These are phyloP conservation scores for Spinellus fusiger DNA, from an alignment of 192 early-diverging fungal genomes.

Conservation along the genomic window DNA sequence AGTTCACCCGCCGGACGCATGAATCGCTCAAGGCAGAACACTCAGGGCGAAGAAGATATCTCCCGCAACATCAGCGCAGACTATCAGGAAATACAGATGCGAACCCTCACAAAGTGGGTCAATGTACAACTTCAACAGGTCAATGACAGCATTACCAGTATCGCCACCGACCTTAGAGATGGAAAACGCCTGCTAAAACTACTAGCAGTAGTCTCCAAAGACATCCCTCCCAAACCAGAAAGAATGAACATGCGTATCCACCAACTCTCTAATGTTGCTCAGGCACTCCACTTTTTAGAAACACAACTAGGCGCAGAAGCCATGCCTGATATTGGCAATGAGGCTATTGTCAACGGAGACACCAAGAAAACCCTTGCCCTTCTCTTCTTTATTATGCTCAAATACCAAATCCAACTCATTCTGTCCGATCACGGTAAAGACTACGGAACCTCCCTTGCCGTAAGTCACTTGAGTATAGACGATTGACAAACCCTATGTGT, in stretches of 20 bases:
- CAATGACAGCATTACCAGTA: constrained; percentile 38
- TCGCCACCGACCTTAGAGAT: constrained; percentile 57
- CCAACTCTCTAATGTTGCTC: constrained; percentile 72
- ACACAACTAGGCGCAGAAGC: constrained; percentile 47
- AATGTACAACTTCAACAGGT: constrained; percentile 44
- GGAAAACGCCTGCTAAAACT: constrained; percentile 69
- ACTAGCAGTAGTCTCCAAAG: constrained; percentile 66
- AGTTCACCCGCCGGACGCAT: background rate
- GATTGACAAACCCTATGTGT: background rate
- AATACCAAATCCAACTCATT: constrained; percentile 48
- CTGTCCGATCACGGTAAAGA: constrained; percentile 30
- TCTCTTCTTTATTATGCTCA: constrained; percentile 49
- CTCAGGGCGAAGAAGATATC: constrained; percentile 26
- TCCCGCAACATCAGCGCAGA: constrained; percentile 39
- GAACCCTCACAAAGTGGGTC: constrained; percentile 54
- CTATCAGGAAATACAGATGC: constrained; percentile 44
- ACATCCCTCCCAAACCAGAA: constrained; percentile 65
- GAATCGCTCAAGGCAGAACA: background rate
- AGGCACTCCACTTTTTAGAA: constrained; percentile 61
- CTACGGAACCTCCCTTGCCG: constrained; percentile 24
- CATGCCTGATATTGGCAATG: constrained; percentile 69
- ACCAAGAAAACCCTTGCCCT: constrained; percentile 56
- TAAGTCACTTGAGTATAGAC: constrained; percentile 11
- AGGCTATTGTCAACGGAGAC: constrained; percentile 77
- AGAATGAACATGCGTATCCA: constrained; percentile 71